A percentile compares a stretch with the other conserved stretches of the same genome.
phyloP scores from a whole-genome alignment of 2,329 filamentous ascomycete species.

The Podosphaera fusca region DNA sequence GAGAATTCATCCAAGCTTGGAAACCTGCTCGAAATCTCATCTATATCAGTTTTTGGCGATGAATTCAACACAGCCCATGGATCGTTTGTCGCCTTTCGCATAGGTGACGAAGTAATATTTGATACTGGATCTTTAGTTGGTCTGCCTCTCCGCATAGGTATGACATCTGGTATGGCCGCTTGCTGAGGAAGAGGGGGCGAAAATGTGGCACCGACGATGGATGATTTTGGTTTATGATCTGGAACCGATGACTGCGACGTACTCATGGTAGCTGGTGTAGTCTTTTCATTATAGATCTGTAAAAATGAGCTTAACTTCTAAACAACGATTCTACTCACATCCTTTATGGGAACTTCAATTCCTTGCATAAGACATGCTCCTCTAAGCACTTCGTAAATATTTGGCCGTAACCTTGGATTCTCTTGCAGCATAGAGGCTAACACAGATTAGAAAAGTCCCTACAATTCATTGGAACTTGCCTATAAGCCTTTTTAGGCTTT shows the following conservation, averaged over 20 bases:
- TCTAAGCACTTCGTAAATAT: constrained; percentile 78
- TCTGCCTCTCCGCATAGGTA: constrained; percentile 77
- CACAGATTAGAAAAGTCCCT: constrained; percentile 5
- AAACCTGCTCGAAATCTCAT: constrained; percentile 69
- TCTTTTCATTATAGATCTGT: constrained; percentile 48
- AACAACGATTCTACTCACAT: constrained; percentile 35
- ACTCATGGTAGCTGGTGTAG: constrained; percentile 37
- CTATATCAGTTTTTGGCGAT: constrained; percentile 30
- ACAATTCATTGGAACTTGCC: constrained; percentile 27
- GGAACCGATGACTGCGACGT: constrained; percentile 35
- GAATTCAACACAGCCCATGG: constrained; percentile 81
- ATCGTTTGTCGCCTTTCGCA: constrained; percentile 47
- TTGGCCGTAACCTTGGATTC: constrained; percentile 51
- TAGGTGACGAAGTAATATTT: constrained; percentile 40
- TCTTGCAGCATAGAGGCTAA: constrained; percentile 77
- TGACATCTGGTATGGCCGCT: constrained; percentile 62
- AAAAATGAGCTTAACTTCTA: constrained; percentile 2
- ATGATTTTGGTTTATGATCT: constrained; percentile 25
- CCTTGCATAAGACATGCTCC: constrained; percentile 81
- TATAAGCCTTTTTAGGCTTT: constrained; percentile 72
- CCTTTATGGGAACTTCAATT: constrained; percentile 64
- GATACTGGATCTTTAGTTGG: constrained; percentile 28
- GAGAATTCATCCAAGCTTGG: constrained; percentile 87
- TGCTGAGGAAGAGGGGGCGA: constrained; percentile 49
- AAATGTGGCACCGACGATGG: constrained; percentile 62